Evolutionary conservation across 129 eudicot genomes (phyloP), one percentile per base, ranked within the genome.

Genomic region (Flaveria ramosissima): DNA sequence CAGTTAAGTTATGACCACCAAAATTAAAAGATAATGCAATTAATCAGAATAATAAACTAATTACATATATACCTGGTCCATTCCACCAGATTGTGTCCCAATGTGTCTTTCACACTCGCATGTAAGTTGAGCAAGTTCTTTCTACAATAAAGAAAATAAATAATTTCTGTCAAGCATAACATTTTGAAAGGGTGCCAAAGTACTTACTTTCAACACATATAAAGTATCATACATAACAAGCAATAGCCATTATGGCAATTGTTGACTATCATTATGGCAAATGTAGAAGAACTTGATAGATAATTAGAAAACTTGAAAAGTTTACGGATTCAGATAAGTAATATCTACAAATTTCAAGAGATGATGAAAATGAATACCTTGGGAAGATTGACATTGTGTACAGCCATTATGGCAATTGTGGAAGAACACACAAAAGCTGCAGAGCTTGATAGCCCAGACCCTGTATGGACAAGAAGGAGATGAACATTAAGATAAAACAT

Each of bases 51-150:
- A 10, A 45, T 20, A 74, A 57, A 3, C 12, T 30, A 63, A 47
- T 12, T 41, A 23, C 12, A 1, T 66, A 74, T 56, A 13, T 83
- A 94, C 99, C 96, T 94, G 97, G 72, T 94, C 99, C 99, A 94
- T 94, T 77, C 99, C 97, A 84, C 99, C 99, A 74, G 99, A 94
- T 65, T 94, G 97, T 7, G 99, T 94, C 48, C 99, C 99, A 74
- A 94, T 94, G 86, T 94, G 99, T 56, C 99, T 86, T 80, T 94
- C 99, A 83, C 99, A 92, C 67, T 77, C 97, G 66, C 97, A 92
- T 7, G 97, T 85, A 52, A 92, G 89, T 68, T 92, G 97, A 80
- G 97, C 97, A 75, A 92, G 81, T 72, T 89, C 97, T 89, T 89
- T 92, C 97, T 92, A 85, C 41, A 27, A 43, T 57, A 5, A 1